These are phyloP conservation scores for Abelmoschus esculentus DNA, from an alignment of 345 rosid genomes.

Conservation along the genomic window DNA sequence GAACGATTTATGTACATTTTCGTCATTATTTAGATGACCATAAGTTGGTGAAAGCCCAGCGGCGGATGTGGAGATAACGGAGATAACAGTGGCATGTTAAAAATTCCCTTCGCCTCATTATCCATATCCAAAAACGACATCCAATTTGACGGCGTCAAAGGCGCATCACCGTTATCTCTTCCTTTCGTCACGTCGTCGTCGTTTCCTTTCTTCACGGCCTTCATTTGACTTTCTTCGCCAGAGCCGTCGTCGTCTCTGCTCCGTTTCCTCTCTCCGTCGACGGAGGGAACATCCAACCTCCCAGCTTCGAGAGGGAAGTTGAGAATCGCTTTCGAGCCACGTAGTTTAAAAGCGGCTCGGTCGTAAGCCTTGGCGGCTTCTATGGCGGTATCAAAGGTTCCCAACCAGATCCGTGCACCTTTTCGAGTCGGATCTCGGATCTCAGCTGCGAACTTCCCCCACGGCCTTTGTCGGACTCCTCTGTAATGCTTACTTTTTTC, in stretches of 20 bases:
- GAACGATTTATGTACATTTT: neutral
- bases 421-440: constrained; percentile 76
- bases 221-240: constrained; percentile 10
- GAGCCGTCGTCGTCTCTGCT: constrained; percentile 23
- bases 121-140: constrained; percentile 28
- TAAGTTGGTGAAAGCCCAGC: constrained; percentile 23
- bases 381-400: constrained; percentile 64
- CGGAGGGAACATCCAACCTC: constrained; percentile 17
- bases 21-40: constrained; percentile 14
- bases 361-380: constrained; percentile 90
- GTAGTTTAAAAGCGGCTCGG: constrained; percentile 65
- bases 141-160: constrained; percentile 40
- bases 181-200: constrained; percentile 14
- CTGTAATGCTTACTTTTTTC: constrained; percentile 52
- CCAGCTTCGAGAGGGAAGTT: constrained; percentile 84
- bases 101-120: constrained; percentile 33
- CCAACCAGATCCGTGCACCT: constrained; percentile 78
- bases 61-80: constrained; percentile 49
- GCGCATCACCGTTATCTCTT: constrained; percentile 14
- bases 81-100: constrained; percentile 38
- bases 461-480: constrained; percentile 83
- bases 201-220: constrained; percentile 26
- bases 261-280: constrained; percentile 34
- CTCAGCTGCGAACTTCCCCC: constrained; percentile 98
- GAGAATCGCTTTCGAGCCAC: constrained; percentile 75